These are phyloP conservation scores for Phaeophleospora eucalypticola DNA, from an alignment of 2,329 filamentous ascomycete species.

Conservation along the genomic window DNA sequence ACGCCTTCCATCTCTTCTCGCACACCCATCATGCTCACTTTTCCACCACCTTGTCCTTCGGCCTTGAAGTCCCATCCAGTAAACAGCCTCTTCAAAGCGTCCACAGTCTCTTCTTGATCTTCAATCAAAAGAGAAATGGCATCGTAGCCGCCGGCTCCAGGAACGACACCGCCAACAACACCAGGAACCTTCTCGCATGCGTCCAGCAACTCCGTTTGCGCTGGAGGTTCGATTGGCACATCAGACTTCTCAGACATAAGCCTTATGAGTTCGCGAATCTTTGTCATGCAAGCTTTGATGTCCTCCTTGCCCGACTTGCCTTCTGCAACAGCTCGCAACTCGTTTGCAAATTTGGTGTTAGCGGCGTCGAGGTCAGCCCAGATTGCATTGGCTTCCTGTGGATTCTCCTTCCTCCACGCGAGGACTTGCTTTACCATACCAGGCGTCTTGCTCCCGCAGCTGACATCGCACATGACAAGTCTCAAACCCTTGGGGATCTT, in stretches of 20 bases:
- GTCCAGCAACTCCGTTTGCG: constrained; percentile 81
- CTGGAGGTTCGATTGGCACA: constrained; percentile 83
- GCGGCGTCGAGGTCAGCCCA: constrained; percentile 71
- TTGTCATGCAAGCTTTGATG: constrained; percentile 48
- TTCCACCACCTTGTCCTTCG: constrained; percentile 40
- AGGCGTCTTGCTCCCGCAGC: constrained; percentile 88
- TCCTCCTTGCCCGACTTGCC: constrained; percentile 44
- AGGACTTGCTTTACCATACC: constrained; percentile 93
- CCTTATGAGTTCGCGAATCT: constrained; percentile 60
- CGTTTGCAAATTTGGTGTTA: constrained; percentile 67
- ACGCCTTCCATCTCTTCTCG: constrained; percentile 70
- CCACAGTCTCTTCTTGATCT: constrained; percentile 64
- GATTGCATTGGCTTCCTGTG: constrained; percentile 60
- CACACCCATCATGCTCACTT: constrained; percentile 65
- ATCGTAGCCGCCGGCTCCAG: constrained; percentile 90
- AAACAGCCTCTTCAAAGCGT: constrained; percentile 59
- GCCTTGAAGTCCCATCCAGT: constrained; percentile 56
- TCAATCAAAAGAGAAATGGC: constrained; percentile 76
- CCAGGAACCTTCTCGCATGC: constrained; percentile 67
- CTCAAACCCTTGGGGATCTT: constrained; percentile 68
- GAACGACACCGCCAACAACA: constrained; percentile 86
- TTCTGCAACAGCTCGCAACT: constrained; percentile 54
- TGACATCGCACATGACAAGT: constrained; percentile 91
- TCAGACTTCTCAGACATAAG: constrained; percentile 69
- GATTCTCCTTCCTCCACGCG: constrained; percentile 67